phyloP scores from a whole-genome alignment of 1,139 yeast genomes.

The Blastobotrys buckinghamii region DNA sequence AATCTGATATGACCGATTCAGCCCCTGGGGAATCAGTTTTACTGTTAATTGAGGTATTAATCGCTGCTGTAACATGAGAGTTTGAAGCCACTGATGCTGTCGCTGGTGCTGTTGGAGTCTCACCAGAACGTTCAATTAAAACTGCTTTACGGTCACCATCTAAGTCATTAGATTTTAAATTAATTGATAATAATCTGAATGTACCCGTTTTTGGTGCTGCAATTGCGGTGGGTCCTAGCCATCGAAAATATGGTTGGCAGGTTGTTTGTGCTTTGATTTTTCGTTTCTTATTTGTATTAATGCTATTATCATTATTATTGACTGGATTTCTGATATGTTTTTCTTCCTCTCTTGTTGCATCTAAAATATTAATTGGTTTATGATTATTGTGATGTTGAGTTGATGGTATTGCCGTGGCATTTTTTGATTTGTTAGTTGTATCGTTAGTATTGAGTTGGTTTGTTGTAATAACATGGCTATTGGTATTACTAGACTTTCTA shows the following conservation, averaged over 20 bases:
- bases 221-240: slow-evolving; percentile 30
- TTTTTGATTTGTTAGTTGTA: too few relatives aligned
- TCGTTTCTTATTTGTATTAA: not conserved
- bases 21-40: not conserved
- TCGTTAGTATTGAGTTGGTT: too few relatives aligned
- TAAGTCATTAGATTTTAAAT: slow-evolving; percentile 16
- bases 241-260: slow-evolving; percentile 27
- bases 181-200: slow-evolving; percentile 26
- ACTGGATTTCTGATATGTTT: not conserved
- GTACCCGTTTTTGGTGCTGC: slow-evolving; percentile 27
- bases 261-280: slow-evolving; percentile 13
- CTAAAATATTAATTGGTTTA: not conserved
- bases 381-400: not conserved
- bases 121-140: slow-evolving; percentile 12
- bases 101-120: not conserved
- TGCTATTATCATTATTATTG: not conserved
- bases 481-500: too few relatives aligned
- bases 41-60: not conserved
- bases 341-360: not conserved
- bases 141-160: slow-evolving; percentile 11
- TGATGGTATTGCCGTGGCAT: not conserved
- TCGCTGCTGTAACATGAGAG: not conserved
- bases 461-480: too few relatives aligned
- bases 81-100: too few relatives aligned
- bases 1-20: slow-evolving; percentile 10